These are phyloP conservation scores for Colletotrichum sp. DNA, from an alignment of 2,329 filamentous ascomycete genomes.

Conservation along the genomic window DNA sequence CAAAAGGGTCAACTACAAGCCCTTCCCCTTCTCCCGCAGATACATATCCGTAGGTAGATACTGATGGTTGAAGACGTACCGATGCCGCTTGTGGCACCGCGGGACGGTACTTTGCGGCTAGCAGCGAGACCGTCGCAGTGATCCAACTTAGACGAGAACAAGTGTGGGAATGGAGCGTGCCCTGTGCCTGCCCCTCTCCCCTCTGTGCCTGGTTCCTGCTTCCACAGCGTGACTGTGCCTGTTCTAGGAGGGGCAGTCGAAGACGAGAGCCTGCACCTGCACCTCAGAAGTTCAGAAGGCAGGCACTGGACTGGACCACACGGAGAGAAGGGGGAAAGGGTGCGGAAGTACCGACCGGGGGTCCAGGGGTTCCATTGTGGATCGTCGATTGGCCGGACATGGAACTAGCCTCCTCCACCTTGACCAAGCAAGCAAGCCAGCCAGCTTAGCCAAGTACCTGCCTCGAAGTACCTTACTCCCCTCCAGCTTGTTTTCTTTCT, in stretches of 20 bases:
- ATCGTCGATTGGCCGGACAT: constrained; percentile 17
- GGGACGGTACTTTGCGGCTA: not conserved
- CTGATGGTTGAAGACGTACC: not conserved
- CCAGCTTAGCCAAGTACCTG: not conserved
- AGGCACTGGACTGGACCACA: not conserved
- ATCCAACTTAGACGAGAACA: not conserved
- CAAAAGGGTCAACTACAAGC: not conserved
- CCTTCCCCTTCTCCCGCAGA: not conserved
- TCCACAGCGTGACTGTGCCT: not conserved
- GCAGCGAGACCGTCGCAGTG: not conserved
- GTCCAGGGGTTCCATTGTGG: not conserved
- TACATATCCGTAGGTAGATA: too few species aligned
- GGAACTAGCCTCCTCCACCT: not conserved
- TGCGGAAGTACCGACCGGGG: constrained; percentile 9
- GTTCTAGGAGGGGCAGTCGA: not conserved
- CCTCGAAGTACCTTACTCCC: not conserved
- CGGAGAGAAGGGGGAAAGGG: not conserved
- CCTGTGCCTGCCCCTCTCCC: not conserved
- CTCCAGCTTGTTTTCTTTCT: not conserved
- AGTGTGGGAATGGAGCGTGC: not conserved
- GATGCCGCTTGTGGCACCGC: not conserved
- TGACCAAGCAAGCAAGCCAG: not conserved
- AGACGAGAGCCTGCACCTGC: not conserved
- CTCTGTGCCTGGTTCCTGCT: not conserved
- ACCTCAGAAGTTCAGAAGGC: not conserved